These are phyloP conservation scores for Neurospora intermedia DNA, from an alignment of 495 filamentous ascomycete genomes.

Conservation along the genomic window DNA sequence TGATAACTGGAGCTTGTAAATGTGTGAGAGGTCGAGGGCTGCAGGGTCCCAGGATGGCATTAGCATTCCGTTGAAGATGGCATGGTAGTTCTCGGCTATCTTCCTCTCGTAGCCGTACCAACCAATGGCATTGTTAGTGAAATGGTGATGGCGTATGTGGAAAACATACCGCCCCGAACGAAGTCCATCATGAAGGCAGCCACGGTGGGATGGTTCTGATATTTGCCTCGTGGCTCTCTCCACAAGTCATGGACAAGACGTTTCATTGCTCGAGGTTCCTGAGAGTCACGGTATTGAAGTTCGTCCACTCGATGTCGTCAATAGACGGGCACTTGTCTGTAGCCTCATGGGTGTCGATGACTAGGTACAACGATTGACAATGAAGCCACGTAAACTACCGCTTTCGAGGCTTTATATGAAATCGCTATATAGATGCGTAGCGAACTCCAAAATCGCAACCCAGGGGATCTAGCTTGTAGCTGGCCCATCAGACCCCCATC, in stretches of 20 bases:
- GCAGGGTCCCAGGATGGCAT: constrained; percentile 26
- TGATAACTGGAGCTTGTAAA: constrained; percentile 21
- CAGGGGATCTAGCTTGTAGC: not conserved
- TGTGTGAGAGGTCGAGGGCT: constrained; percentile 24
- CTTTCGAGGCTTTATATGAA: not conserved
- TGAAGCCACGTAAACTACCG: not conserved
- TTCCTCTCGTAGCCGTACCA: constrained; percentile 29
- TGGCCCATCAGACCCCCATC: not conserved
- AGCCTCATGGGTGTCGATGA: constrained; percentile 19
- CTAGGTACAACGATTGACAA: not conserved
- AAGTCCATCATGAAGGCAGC: constrained; percentile 35
- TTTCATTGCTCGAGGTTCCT: constrained; percentile 24
- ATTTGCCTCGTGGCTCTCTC: constrained; percentile 29
- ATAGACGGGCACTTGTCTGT: constrained; percentile 20
- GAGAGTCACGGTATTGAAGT: constrained; percentile 19
- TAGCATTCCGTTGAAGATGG: constrained; percentile 19
- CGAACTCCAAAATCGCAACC: not conserved
- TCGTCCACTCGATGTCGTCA: constrained; percentile 18
- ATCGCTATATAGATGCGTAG: no score
- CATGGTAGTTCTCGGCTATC: constrained; percentile 33
- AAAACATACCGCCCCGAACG: constrained; percentile 32
- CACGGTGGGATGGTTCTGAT: constrained; percentile 23
- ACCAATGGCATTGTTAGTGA: constrained; percentile 33
- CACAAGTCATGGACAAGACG: constrained; percentile 29
- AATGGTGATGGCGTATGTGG: constrained; percentile 35